Conservation (phyloP, 2,329 filamentous ascomycete species). For the Trichoderma cornu-damae region DNA sequence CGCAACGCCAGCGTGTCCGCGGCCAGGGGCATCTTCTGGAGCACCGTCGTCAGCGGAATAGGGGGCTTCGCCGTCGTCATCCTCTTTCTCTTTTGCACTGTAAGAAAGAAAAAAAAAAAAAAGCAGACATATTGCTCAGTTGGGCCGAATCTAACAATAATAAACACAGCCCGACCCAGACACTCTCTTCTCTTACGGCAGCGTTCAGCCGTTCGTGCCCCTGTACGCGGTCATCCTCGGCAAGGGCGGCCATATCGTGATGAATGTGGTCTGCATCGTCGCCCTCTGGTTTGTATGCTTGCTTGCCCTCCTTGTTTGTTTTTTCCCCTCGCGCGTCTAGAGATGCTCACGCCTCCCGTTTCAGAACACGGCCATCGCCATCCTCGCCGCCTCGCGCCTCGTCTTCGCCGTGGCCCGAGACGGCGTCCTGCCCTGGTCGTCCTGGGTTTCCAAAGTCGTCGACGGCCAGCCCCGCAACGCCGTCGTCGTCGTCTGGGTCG, state of each 20-base stretch:
- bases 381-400: conserved; percentile 55
- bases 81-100: conserved; percentile 54
- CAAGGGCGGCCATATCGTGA: conserved; percentile 52
- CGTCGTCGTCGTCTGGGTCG: conserved; percentile 52
- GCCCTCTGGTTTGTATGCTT: conserved; percentile 46
- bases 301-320: background rate
- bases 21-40: conserved; percentile 56
- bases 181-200: conserved; percentile 48
- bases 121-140: background rate
- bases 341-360: no score
- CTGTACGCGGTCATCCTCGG: conserved; percentile 54
- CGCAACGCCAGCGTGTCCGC: conserved; percentile 53
- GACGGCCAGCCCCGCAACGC: conserved; percentile 56
- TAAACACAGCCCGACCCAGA: conserved; percentile 43
- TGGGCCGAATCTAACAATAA: background rate
- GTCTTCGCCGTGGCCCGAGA: conserved; percentile 60
- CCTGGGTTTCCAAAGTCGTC: conserved; percentile 51
- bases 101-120: no score
- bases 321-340: background rate
- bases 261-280: conserved; percentile 53
- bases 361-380: conserved; percentile 57
- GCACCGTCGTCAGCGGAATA: conserved; percentile 51
- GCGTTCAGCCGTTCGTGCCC: conserved; percentile 54
- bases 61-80: conserved; percentile 53
- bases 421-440: conserved; percentile 54